These are phyloP conservation scores for Capsella bursapastoris DNA, from an alignment of 345 rosid genomes.

Conservation along the genomic window DNA sequence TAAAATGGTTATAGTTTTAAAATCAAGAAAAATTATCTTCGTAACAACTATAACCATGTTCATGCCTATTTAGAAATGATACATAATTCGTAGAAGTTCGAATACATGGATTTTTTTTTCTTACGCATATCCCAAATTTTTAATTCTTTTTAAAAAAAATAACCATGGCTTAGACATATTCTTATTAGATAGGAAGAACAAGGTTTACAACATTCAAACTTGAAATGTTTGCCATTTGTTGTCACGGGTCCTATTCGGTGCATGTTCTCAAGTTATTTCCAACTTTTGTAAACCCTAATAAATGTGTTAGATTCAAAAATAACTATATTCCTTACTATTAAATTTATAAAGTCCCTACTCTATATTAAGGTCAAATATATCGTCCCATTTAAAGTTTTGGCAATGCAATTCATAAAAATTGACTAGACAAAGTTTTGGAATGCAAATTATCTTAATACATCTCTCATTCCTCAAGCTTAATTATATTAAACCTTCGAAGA, in stretches of 20 bases:
- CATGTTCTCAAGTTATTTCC: conserved; percentile 21
- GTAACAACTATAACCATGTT: no score
- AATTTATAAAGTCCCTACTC: conserved; percentile 6
- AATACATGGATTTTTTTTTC: neutral
- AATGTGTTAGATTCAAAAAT: conserved; percentile 29
- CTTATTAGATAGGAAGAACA: neutral
- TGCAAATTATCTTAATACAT: neutral
- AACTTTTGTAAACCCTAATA: conserved; percentile 24
- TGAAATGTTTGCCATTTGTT: conserved; percentile 28
- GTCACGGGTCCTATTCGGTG: conserved; percentile 32
- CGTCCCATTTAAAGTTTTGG: conserved; percentile 11
- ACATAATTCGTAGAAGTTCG: neutral
- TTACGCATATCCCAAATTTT: neutral
- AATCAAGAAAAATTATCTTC: no score
- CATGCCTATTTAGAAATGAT: neutral
- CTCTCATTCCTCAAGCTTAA: neutral
- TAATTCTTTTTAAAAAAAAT: neutral
- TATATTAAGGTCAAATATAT: conserved; percentile 15
- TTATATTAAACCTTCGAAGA: neutral
- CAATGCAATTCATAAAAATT: conserved; percentile 2
- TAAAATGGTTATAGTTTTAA: no score
- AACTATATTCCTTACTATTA: conserved; percentile 5
- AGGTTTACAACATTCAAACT: conserved; percentile 14
- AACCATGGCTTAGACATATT: neutral
- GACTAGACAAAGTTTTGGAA: neutral